Evolutionary conservation across 2,329 filamentous ascomycete species (phyloP).

Genomic region (Calonectria pteridis): DNA sequence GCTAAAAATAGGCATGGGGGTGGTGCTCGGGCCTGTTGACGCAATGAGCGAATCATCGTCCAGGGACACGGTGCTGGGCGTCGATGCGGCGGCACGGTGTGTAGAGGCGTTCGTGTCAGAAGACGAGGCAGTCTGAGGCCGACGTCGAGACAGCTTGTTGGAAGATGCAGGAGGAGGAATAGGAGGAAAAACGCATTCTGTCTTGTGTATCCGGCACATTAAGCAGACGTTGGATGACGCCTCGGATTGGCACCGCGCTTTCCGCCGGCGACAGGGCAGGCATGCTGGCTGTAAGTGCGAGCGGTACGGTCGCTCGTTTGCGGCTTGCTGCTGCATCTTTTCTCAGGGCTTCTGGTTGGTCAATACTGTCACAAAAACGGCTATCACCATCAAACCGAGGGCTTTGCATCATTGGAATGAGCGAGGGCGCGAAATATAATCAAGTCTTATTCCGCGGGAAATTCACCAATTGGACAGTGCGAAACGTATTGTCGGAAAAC

Average conservation of each 20-base stretch:
- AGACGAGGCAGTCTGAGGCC: constrained; percentile 20
- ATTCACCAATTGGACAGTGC: not conserved
- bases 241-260: constrained; percentile 72
- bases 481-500: not conserved
- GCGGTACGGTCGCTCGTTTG: constrained; percentile 63
- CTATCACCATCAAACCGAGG: not conserved
- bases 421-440: not conserved
- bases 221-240: constrained; percentile 65
- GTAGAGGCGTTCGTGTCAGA: constrained; percentile 5
- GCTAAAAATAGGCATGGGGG: not conserved
- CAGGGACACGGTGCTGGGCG: not conserved
- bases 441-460: not conserved
- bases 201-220: constrained; percentile 69
- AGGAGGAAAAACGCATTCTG: constrained; percentile 66
- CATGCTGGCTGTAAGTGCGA: constrained; percentile 73
- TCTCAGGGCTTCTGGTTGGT: not conserved
- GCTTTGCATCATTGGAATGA: not conserved
- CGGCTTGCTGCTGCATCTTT: constrained; percentile 27
- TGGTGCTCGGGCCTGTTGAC: not conserved
- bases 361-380: not conserved
- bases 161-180: constrained; percentile 42
- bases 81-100: not conserved
- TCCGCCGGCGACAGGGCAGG: constrained; percentile 69
- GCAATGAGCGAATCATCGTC: not conserved
- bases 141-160: constrained; percentile 30